A percentile compares a stretch with the other conserved stretches of the same genome.
Evolutionary conservation across 805 yeast genomes (phyloP).

Genomic region (Torulaspora microellipsoides): DNA sequence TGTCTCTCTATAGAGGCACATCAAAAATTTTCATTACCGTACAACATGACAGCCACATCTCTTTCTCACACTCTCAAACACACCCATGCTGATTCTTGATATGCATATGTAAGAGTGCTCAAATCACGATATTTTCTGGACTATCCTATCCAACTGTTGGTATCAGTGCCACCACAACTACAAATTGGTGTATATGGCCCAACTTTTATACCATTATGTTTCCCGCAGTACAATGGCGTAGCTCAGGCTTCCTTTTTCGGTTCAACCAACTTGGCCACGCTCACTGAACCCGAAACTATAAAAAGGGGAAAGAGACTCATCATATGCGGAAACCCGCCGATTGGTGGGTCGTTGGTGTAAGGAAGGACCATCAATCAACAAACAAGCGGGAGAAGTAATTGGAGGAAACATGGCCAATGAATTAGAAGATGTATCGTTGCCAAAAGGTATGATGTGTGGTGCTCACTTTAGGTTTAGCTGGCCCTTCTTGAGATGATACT

Average conservation of each 20-base stretch:
- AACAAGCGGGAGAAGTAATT: no score
- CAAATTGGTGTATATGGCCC: no score
- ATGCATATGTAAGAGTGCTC: no score
- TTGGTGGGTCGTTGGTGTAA: no score
- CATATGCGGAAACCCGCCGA: no score
- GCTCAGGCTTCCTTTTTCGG: background rate
- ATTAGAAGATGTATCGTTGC: constrained; percentile 41
- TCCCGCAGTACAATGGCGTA: no score
- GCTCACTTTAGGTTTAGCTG: background rate
- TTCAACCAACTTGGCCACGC: constrained; percentile 2
- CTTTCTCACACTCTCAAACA: background rate
- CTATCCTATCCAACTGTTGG: no score
- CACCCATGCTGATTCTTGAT: no score
- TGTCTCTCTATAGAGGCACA: constrained; percentile 1
- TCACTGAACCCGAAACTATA: constrained; percentile 7
- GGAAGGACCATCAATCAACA: no score
- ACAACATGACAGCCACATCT: background rate
- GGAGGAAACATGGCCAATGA: constrained; percentile 22
- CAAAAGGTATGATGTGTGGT: constrained; percentile 35
- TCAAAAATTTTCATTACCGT: constrained; percentile 17
- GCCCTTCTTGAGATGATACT: background rate
- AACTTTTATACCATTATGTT: no score
- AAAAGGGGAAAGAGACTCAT: constrained; percentile 1
- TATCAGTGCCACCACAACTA: no score
- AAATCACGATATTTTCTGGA: no score